Percentiles rank a stretch among this genome's conserved stretches.
Evolutionary conservation across 331 rosid genomes (phyloP).

Genomic region (Arachis monticola): DNA sequence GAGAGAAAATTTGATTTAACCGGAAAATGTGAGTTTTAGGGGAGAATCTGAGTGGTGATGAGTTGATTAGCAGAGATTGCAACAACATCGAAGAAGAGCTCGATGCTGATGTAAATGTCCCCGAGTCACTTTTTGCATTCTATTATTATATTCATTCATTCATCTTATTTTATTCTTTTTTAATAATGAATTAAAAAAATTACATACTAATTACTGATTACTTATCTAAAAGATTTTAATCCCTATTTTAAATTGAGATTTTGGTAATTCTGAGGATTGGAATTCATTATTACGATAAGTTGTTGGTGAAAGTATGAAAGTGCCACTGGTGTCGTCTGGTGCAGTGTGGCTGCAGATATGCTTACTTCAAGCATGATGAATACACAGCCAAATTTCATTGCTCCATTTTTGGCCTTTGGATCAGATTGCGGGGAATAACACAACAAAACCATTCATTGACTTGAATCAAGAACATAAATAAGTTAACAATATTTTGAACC

Average conservation of each 20-base stretch:
- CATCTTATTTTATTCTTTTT: background rate
- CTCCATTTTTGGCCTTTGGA: background rate
- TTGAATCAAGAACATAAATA: too few species aligned
- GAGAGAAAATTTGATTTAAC: slow-evolving; percentile 27
- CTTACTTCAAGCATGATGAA: background rate
- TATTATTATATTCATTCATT: background rate
- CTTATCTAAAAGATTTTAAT: too few species aligned
- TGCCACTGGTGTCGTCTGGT: background rate
- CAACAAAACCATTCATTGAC: too few species aligned
- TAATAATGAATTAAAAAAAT: too few species aligned
- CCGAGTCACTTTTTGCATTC: background rate
- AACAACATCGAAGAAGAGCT: slow-evolving; percentile 39
- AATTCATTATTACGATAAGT: background rate
- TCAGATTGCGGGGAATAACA: background rate
- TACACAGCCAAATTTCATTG: background rate
- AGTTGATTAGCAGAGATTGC: slow-evolving; percentile 12
- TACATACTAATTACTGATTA: too few species aligned
- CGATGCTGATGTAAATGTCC: background rate
- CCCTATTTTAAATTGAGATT: too few species aligned
- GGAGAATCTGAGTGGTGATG: slow-evolving; percentile 15
- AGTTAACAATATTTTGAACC: too few species aligned
- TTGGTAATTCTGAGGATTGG: background rate
- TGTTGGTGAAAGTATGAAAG: background rate
- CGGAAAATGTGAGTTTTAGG: slow-evolving; percentile 46
- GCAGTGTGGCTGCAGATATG: background rate